Conservation (phyloP, 1,284 basidiomycete species). For the Sphagnurus paluster region DNA sequence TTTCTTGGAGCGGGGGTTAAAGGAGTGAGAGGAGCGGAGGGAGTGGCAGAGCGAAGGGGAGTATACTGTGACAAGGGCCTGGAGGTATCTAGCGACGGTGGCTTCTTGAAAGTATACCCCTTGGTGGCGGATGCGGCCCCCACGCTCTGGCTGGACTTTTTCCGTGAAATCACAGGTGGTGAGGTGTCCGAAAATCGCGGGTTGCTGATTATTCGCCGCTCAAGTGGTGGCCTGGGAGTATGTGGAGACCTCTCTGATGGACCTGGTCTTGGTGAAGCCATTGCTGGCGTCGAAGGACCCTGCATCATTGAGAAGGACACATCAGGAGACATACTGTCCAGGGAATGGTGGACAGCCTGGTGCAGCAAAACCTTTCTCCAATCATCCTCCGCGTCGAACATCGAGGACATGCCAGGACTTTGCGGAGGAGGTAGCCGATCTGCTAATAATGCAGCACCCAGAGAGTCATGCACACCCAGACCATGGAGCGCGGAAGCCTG, state of each 20-base stretch:
- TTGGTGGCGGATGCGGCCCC: constrained; percentile 22
- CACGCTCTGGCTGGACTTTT: constrained; percentile 29
- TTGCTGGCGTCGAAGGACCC: constrained; percentile 31
- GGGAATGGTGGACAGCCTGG: constrained; percentile 72
- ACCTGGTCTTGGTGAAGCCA: constrained; percentile 25
- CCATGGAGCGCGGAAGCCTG: constrained; percentile 71
- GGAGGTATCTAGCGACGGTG: constrained; percentile 23
- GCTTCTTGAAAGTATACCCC: constrained; percentile 14
- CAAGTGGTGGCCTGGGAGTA: constrained; percentile 25
- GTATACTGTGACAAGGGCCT: constrained; percentile 36
- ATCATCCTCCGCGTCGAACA: constrained; percentile 55
- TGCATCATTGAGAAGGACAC: constrained; percentile 24
- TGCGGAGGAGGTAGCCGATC: constrained; percentile 66
- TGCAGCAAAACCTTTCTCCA: constrained; percentile 74
- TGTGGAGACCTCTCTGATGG: constrained; percentile 16
- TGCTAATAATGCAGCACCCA: constrained; percentile 70
- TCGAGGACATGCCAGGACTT: constrained; percentile 59
- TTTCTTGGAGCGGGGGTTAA: constrained; percentile 64
- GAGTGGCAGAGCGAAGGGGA: constrained; percentile 56
- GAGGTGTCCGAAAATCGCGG: constrained; percentile 28
- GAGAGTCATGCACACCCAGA: constrained; percentile 66
- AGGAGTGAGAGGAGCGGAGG: constrained; percentile 52
- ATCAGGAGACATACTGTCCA: constrained; percentile 41
- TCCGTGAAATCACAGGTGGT: constrained; percentile 20
- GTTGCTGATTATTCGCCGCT: constrained; percentile 35